phyloP scores from a whole-genome alignment of 345 rosid species.

The Corchorus capsularis region DNA sequence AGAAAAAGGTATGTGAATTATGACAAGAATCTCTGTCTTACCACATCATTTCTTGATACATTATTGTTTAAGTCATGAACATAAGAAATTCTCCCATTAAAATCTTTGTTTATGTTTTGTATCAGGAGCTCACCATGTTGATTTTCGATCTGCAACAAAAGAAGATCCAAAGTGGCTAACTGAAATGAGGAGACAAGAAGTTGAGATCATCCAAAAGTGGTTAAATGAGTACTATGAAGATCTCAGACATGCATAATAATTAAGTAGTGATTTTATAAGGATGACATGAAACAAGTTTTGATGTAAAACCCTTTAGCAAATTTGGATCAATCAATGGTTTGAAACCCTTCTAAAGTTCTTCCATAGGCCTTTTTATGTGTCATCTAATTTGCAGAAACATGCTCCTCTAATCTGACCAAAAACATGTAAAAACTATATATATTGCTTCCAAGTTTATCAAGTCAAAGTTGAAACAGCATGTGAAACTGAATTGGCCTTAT shows the following conservation, averaged over 20 bases:
- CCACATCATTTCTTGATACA: not conserved
- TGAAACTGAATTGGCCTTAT: not conserved
- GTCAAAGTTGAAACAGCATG: not conserved
- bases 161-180: slow-evolving; percentile 66
- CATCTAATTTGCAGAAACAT: slow-evolving; percentile 1
- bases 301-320: not conserved
- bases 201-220: slow-evolving; percentile 60
- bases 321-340: not conserved
- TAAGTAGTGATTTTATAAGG: not conserved
- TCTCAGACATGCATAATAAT: slow-evolving; percentile 28
- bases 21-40: not conserved
- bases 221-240: slow-evolving; percentile 53
- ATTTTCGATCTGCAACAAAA: slow-evolving; percentile 55
- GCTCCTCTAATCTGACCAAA: not conserved
- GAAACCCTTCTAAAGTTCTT: not conserved
- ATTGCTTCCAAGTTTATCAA: not conserved
- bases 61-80: not conserved
- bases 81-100: not conserved
- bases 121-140: slow-evolving; percentile 75
- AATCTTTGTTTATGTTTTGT: not conserved
- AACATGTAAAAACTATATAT: not conserved
- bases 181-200: slow-evolving; percentile 62
- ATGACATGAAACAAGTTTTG: slow-evolving; percentile 12
- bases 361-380: not conserved
- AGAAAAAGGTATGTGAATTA: slow-evolving; percentile 44